A percentile compares a stretch with the other conserved stretches of the same genome.
These are phyloP conservation scores for Prinsepia uniflora DNA, from an alignment of 306 rosid species.

Conservation along the genomic window DNA sequence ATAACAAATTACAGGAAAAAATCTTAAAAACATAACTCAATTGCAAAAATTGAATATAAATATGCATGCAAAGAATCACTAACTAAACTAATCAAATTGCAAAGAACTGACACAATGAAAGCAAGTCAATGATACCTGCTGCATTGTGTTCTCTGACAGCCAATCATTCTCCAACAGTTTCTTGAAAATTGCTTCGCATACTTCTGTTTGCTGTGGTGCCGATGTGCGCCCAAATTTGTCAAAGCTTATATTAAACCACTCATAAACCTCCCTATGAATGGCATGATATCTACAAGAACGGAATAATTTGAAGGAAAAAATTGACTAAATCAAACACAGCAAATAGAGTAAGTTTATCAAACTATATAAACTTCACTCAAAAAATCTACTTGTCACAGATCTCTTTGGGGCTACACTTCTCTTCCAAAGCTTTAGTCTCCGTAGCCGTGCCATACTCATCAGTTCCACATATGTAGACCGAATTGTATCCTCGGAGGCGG, in stretches of 20 bases:
- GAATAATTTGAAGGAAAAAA: background rate
- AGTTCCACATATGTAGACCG: conserved; percentile 83
- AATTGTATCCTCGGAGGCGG: conserved; percentile 76
- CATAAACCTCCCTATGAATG: conserved; percentile 75
- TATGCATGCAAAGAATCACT: background rate
- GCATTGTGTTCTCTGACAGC: conserved; percentile 83
- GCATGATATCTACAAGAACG: conserved; percentile 57
- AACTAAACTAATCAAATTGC: background rate
- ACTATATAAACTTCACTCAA: background rate
- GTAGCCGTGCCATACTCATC: conserved; percentile 95
- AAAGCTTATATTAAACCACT: conserved; percentile 85
- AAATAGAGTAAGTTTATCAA: background rate
- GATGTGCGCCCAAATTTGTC: conserved; percentile 96
- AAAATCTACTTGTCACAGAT: conserved; percentile 81
- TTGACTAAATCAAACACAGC: background rate
- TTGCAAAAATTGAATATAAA: background rate
- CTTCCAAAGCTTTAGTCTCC: conserved; percentile 95
- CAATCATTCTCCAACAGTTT: conserved; percentile 61
- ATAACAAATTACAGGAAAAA: conserved; percentile 11
- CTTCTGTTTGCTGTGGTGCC: conserved; percentile 76
- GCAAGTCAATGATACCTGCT: conserved; percentile 51
- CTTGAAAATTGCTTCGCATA: conserved; percentile 78
- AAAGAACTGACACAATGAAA: background rate
- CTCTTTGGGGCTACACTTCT: conserved; percentile 80
- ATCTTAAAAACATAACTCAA: background rate